These are phyloP conservation scores for Metrosideros polymorpha DNA, from an alignment of 441 rosid species.

Conservation along the genomic window DNA sequence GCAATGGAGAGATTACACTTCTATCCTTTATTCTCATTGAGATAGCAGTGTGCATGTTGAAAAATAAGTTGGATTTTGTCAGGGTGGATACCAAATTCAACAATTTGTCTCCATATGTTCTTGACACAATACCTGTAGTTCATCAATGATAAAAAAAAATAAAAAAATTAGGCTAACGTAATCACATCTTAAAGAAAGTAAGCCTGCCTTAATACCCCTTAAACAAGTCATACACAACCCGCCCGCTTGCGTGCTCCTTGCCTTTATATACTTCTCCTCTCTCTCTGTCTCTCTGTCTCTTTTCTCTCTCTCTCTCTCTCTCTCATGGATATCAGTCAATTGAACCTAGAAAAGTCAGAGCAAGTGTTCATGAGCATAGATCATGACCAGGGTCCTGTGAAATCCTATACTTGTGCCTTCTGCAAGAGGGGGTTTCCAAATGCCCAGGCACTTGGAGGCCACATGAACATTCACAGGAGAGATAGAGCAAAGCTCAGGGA, in stretches of 20 bases:
- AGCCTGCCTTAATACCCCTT: not conserved
- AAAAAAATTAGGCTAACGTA: not conserved
- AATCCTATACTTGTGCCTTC: conserved; percentile 20
- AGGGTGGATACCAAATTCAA: not conserved
- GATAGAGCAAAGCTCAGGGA: conserved; percentile 31
- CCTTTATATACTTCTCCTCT: not conserved
- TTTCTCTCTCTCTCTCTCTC: not conserved
- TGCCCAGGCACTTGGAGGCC: conserved; percentile 41
- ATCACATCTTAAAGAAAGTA: not conserved
- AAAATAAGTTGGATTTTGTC: not conserved
- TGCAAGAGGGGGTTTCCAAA: conserved; percentile 30
- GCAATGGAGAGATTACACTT: not conserved
- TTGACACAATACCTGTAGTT: not conserved
- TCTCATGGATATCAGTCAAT: not conserved
- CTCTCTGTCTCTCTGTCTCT: not conserved
- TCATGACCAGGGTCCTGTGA: not conserved
- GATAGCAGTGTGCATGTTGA: not conserved
- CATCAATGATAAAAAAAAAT: not conserved
- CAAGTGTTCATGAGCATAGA: not conserved
- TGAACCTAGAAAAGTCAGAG: not conserved
- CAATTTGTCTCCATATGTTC: not conserved
- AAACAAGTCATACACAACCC: not conserved
- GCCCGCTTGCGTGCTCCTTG: not conserved
- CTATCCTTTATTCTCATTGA: not conserved
- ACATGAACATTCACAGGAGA: conserved; percentile 34